Conservation (phyloP, 2,329 filamentous ascomycete genomes). For the Ophiocordyceps polyrhachis-furcata region DNA sequence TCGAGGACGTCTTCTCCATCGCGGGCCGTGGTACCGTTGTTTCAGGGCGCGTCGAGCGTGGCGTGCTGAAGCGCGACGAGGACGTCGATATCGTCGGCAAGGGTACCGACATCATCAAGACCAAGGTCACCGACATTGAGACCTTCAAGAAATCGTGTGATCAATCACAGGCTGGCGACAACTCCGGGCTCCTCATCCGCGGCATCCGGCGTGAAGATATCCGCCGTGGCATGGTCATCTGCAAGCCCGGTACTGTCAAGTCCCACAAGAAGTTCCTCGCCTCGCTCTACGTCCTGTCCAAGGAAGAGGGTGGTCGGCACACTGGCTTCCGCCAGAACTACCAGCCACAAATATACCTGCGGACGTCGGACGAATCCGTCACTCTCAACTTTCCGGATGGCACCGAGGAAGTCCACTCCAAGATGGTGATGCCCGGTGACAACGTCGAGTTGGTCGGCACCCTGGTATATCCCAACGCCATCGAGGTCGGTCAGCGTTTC, state of each 20-base stretch:
- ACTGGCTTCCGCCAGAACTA: slow-evolving; percentile 94
- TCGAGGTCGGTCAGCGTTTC: slow-evolving; percentile 88
- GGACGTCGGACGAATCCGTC: slow-evolving; percentile 69
- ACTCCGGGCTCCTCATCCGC: slow-evolving; percentile 91
- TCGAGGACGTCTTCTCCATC: slow-evolving; percentile 86
- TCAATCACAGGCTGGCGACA: slow-evolving; percentile 89
- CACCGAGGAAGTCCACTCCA: slow-evolving; percentile 48
- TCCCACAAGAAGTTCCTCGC: slow-evolving; percentile 81
- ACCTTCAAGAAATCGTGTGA: slow-evolving; percentile 99
- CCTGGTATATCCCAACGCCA: slow-evolving; percentile 66
- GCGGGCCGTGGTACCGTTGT: slow-evolving; percentile 89
- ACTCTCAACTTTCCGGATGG: slow-evolving; percentile 76
- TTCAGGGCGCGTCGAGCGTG: slow-evolving; percentile 93
- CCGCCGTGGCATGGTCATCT: slow-evolving; percentile 83
- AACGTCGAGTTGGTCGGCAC: slow-evolving; percentile 94
- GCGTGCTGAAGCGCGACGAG: slow-evolving; percentile 77
- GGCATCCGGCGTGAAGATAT: slow-evolving; percentile 94
- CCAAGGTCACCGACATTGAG: slow-evolving; percentile 98
- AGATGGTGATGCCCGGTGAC: slow-evolving; percentile 95
- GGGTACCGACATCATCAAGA: slow-evolving; percentile 68
- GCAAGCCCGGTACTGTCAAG: slow-evolving; percentile 66
- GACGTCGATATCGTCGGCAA: slow-evolving; percentile 94
- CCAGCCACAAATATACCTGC: slow-evolving; percentile 88
- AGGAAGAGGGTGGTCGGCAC: slow-evolving; percentile 96
- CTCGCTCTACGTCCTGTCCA: slow-evolving; percentile 91